Percentiles rank a stretch among this genome's conserved stretches.
phyloP scores from a whole-genome alignment of 2,329 filamentous ascomycete species.

The Pestalotiopsis sp. region DNA sequence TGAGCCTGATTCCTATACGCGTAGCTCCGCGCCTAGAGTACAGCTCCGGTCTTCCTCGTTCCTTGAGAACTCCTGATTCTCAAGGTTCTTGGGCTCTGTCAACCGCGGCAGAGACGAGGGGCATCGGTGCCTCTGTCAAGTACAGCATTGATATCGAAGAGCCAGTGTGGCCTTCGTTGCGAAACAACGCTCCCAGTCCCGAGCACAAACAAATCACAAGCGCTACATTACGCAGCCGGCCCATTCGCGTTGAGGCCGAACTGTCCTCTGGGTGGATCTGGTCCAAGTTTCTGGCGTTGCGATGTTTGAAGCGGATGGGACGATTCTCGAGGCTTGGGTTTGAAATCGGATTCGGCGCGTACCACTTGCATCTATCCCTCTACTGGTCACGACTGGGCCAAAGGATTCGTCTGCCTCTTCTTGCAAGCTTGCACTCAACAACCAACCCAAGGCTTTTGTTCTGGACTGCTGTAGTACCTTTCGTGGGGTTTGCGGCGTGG shows the following conservation, averaged over 20 bases:
- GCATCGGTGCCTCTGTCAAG: constrained; percentile 25
- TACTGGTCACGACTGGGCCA: constrained; percentile 51
- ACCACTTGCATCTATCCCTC: constrained; percentile 45
- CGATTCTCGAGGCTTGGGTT: constrained; percentile 45
- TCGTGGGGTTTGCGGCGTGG: constrained; percentile 40
- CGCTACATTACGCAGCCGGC: not conserved
- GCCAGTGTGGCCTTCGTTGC: not conserved
- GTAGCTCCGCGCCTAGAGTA: constrained; percentile 42
- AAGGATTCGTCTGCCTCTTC: constrained; percentile 45
- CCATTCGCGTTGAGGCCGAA: constrained; percentile 42
- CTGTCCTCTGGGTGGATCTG: constrained; percentile 38
- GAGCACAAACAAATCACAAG: not conserved
- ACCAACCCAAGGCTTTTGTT: constrained; percentile 35
- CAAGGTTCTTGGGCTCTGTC: constrained; percentile 44
- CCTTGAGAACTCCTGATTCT: not conserved
- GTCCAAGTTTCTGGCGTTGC: constrained; percentile 43
- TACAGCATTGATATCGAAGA: constrained; percentile 15
- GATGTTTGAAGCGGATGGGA: constrained; percentile 44
- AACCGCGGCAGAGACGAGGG: constrained; percentile 25
- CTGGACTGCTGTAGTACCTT: constrained; percentile 41
- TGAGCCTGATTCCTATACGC: constrained; percentile 29
- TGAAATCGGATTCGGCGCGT: constrained; percentile 44
- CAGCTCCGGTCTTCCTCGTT: constrained; percentile 36
- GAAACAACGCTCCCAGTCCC: not conserved
- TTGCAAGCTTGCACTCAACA: constrained; percentile 36